Conservation (phyloP, 345 rosid genomes). For the Eucalyptus sideroxylon region DNA sequence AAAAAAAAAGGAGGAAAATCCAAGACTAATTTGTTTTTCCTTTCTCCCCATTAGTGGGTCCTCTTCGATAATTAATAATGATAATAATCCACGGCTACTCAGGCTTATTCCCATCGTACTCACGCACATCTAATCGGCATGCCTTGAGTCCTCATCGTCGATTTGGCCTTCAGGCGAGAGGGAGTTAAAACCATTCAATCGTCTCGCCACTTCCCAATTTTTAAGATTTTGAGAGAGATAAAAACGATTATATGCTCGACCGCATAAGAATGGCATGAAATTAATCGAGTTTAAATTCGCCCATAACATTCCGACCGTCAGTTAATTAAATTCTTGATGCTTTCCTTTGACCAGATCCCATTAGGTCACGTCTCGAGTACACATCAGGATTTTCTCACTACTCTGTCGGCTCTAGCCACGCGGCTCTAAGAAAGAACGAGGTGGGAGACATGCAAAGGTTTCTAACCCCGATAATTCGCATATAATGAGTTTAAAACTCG, state of each 20-base stretch:
- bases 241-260: not conserved
- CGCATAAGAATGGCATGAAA: not conserved
- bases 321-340: not conserved
- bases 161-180: not conserved
- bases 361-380: not conserved
- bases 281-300: not conserved
- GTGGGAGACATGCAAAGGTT: not conserved
- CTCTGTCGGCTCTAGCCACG: not conserved
- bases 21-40: not conserved
- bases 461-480: not conserved
- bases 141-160: not conserved
- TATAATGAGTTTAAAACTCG: not conserved
- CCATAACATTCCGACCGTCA: rapidly evolving
- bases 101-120: not conserved
- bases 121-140: not conserved
- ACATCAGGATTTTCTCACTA: rapidly evolving
- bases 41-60: not conserved
- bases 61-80: not conserved
- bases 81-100: not conserved
- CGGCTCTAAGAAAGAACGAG: not conserved
- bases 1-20: not conserved
- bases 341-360: not conserved
- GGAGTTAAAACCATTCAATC: not conserved
- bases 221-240: not conserved
- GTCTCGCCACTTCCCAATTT: not conserved